Conservation (phyloP, 768 basidiomycete genomes). For the Brasilioporus rufonigricans region DNA sequence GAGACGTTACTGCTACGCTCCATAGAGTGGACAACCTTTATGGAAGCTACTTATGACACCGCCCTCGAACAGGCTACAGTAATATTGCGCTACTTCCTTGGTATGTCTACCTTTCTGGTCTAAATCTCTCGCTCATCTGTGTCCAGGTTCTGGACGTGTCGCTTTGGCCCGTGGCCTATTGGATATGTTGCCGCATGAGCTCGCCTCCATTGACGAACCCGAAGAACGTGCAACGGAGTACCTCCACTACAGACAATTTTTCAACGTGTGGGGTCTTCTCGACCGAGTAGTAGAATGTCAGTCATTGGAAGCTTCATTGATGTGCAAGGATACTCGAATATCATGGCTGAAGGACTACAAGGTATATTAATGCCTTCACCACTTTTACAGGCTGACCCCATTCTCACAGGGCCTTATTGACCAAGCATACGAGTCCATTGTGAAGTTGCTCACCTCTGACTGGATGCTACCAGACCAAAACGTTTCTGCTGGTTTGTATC, state of each 20-base stretch:
- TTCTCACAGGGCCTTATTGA: slow-evolving; percentile 53
- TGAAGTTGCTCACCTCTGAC: slow-evolving; percentile 71
- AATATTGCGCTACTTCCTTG: slow-evolving; percentile 85
- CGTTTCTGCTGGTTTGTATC: slow-evolving; percentile 32
- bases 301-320: slow-evolving; percentile 51
- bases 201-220: slow-evolving; percentile 60
- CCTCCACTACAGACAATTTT: slow-evolving; percentile 78
- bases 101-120: slow-evolving; percentile 43
- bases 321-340: slow-evolving; percentile 55
- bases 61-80: slow-evolving; percentile 88
- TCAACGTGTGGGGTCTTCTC: slow-evolving; percentile 62
- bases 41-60: slow-evolving; percentile 65
- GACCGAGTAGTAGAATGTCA: slow-evolving; percentile 61
- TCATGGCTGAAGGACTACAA: slow-evolving; percentile 67
- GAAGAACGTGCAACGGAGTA: slow-evolving; percentile 75
- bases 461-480: slow-evolving; percentile 67
- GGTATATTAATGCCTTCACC: slow-evolving; percentile 31
- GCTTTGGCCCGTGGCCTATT: slow-evolving; percentile 62
- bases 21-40: slow-evolving; percentile 91
- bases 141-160: slow-evolving; percentile 68
- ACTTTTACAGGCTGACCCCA: neutral
- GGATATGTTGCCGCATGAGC: slow-evolving; percentile 58
- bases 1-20: slow-evolving; percentile 76
- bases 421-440: slow-evolving; percentile 59
- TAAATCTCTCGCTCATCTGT: neutral